These are phyloP conservation scores for Nectriaceae sp. DNA, from an alignment of 2,329 filamentous ascomycete species.

Conservation along the genomic window DNA sequence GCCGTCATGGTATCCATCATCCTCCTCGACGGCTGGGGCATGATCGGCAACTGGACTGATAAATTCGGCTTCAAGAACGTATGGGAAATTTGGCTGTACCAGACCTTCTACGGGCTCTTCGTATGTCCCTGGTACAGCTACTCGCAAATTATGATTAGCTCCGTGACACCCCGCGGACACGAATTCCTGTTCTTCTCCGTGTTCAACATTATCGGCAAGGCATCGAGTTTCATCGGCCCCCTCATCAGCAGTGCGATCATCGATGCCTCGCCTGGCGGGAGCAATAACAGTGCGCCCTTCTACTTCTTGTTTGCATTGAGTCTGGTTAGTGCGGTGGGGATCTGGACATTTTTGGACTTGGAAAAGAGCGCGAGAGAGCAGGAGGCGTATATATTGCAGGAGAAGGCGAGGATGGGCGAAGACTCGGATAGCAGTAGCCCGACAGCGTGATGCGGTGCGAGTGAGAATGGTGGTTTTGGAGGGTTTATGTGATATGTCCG, in stretches of 20 bases:
- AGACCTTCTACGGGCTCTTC: constrained; percentile 63
- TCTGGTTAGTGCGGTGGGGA: constrained; percentile 52
- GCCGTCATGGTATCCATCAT: constrained; percentile 62
- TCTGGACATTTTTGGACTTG: constrained; percentile 60
- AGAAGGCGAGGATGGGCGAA: constrained; percentile 20
- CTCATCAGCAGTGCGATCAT: constrained; percentile 71
- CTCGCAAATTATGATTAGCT: constrained; percentile 70
- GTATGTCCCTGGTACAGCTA: constrained; percentile 73
- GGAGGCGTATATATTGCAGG: constrained; percentile 50
- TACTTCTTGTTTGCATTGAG: constrained; percentile 66
- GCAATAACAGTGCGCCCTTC: constrained; percentile 64
- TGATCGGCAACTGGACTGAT: constrained; percentile 49
- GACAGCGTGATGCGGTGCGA: background rate
- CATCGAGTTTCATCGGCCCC: constrained; percentile 67
- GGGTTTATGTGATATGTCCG: too few species aligned
- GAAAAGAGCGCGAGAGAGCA: constrained; percentile 63
- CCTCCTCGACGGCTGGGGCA: constrained; percentile 54
- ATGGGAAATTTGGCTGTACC: constrained; percentile 49
- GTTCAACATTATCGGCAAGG: constrained; percentile 70
- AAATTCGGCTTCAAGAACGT: constrained; percentile 46
- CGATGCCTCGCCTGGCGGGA: constrained; percentile 54
- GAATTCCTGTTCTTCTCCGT: constrained; percentile 72
- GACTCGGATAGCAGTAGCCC: background rate
- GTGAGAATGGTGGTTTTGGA: too few species aligned
- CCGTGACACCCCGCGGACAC: constrained; percentile 67